Base-by-base conservation (phyloP, 352 stramenopile species). In the Phytopythium mirpurense region DNA sequence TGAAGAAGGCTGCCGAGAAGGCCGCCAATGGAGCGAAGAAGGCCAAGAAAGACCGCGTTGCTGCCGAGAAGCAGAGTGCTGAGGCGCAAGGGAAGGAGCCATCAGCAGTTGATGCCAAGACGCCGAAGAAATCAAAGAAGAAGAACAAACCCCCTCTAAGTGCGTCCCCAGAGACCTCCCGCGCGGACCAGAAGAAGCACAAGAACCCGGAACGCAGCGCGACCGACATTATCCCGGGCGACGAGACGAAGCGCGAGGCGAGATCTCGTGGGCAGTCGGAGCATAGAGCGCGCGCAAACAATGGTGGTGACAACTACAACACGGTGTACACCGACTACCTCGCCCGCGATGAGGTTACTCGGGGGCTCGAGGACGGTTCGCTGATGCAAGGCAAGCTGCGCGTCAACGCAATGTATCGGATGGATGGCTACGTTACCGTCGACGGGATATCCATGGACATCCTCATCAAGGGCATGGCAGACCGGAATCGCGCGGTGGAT, bases 381-480 rank as follows among this genome's bases (percentile, higher is more conserved):
- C 60, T 77, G 26, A 43, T 83, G 21, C 68, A 90, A 53, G 86
- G 86, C 47, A 84, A 77, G 29, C 59, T 96, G 16, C 81, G 86
- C 3, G 68, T 95, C 23, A 96, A 93, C 45, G 59, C 62, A 0
- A 76, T 76, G 54, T 90, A 88, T 27, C 71, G 74, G 19, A 70
- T 78, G 57, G 74, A 93, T 51, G 85, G 78, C 14, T 96, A 91
- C 51, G 63, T 95, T 29, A 80, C 81, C 3, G 68, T 96, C 15
- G 69, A 88, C 27, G 85, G 85, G 0, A 68, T 96, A 15, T 60
- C 69, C 16, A 72, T 86, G 49, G 86, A 95, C 52, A 59, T 96
- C 7, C 51, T 91, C 18, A 67, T 94, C 5, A 76, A 92, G 48
- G 82, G 81, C 7, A 72, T 83, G 49, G 59, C 70, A 29, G 71